Conservation (phyloP, 2,329 filamentous ascomycete species). For the Apiospora kogelbergensis region DNA sequence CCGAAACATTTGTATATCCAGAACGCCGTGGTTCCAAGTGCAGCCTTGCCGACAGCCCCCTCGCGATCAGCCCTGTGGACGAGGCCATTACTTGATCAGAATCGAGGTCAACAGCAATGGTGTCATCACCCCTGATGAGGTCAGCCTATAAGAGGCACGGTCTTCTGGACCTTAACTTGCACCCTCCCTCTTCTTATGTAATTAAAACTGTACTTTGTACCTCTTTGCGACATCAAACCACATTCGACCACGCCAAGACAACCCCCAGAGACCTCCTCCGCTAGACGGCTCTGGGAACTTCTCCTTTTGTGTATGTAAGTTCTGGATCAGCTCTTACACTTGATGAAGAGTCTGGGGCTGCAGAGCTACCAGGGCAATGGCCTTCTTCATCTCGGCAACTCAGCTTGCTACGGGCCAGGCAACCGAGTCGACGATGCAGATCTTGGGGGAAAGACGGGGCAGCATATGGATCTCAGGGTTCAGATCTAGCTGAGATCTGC, state of each 20-base stretch:
- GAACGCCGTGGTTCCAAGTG: neutral
- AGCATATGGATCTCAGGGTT: neutral
- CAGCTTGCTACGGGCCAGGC: neutral
- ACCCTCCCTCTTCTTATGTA: too few species aligned
- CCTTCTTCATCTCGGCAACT: neutral
- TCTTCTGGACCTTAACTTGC: too few species aligned
- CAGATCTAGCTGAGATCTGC: neutral
- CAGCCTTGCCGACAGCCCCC: neutral
- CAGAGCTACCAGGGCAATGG: neutral
- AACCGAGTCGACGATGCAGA: neutral
- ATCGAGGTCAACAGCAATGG: neutral
- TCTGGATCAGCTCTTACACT: neutral
- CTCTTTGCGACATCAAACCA: neutral
- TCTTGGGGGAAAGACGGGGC: neutral
- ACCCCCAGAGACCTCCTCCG: neutral
- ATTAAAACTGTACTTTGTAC: too few species aligned
- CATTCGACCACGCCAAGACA: neutral
- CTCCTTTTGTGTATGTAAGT: neutral
- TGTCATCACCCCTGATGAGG: too few species aligned
- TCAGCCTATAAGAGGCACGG: too few species aligned
- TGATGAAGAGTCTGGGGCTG: neutral
- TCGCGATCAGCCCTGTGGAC: neutral
- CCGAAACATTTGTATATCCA: neutral
- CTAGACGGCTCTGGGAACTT: neutral
- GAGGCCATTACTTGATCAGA: neutral